Percentiles rank a stretch among this genome's conserved stretches.
Evolutionary conservation across 139 green algal species (phyloP).

Genomic region (Zygnema circumcarinatum): DNA sequence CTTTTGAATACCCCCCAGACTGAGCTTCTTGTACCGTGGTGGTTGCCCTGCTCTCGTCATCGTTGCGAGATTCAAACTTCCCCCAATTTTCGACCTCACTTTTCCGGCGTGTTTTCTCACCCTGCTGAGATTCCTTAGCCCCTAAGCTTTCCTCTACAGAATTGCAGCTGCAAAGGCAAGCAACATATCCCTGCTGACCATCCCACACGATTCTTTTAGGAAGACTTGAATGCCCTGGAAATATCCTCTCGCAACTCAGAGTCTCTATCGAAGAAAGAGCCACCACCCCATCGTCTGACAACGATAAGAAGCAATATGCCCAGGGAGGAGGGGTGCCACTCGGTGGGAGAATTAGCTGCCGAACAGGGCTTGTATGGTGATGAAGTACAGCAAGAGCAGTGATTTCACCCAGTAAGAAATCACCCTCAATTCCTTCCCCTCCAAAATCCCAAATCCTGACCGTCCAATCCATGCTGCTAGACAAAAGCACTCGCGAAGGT

Average conservation of each 20-base stretch:
- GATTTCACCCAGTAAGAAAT: neutral
- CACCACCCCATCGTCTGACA: slow-evolving; percentile 16
- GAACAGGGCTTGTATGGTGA: slow-evolving; percentile 28
- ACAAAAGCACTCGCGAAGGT: slow-evolving; percentile 28
- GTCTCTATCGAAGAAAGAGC: slow-evolving; percentile 38
- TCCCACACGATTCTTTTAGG: slow-evolving; percentile 30
- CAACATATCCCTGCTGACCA: slow-evolving; percentile 34
- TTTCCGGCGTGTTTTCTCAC: neutral
- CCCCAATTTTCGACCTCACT: too few species aligned
- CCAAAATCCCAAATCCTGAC: slow-evolving; percentile 36
- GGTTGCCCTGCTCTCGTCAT: too few species aligned
- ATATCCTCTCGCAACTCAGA: slow-evolving; percentile 25
- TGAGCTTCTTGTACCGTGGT: too few species aligned
- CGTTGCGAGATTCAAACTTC: too few species aligned
- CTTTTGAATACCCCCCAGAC: too few species aligned
- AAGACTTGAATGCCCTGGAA: slow-evolving; percentile 12
- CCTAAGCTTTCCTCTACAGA: neutral
- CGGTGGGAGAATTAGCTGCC: slow-evolving; percentile 10
- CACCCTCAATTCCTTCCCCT: slow-evolving; percentile 4
- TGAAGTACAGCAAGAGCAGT: slow-evolving; percentile 24
- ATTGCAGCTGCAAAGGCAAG: neutral
- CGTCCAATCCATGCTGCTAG: slow-evolving; percentile 35
- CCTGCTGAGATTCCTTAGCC: neutral
- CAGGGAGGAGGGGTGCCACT: slow-evolving; percentile 22
- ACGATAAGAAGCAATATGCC: slow-evolving; percentile 32